Evolutionary conservation across 768 basidiomycete species (phyloP).

Genomic region (Hypholoma fasciculare): DNA sequence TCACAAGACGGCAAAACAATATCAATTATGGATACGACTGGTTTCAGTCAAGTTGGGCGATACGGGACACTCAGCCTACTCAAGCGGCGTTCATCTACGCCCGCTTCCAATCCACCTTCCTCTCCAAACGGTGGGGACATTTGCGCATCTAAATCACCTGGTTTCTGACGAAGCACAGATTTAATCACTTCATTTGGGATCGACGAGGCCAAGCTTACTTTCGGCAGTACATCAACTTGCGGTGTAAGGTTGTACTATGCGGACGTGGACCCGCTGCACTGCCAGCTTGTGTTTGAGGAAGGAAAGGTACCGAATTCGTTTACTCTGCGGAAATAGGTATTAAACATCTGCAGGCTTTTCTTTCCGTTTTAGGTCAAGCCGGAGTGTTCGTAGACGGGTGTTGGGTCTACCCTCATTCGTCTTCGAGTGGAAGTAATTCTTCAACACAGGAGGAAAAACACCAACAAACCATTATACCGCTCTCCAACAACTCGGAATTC

Average conservation of each 20-base stretch:
- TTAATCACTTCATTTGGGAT: slow-evolving; percentile 71
- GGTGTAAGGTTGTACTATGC: slow-evolving; percentile 71
- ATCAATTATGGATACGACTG: slow-evolving; percentile 37
- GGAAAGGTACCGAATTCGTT: slow-evolving; percentile 45
- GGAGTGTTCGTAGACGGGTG: slow-evolving; percentile 67
- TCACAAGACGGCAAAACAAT: background rate
- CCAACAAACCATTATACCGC: slow-evolving; percentile 55
- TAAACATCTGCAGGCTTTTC: slow-evolving; percentile 53
- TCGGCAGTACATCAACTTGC: slow-evolving; percentile 66
- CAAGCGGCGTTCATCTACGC: slow-evolving; percentile 36
- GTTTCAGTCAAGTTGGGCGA: slow-evolving; percentile 56
- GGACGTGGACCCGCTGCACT: slow-evolving; percentile 61
- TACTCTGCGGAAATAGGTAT: background rate
- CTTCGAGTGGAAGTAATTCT: background rate
- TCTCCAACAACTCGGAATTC: slow-evolving; percentile 64
- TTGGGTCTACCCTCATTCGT: slow-evolving; percentile 47
- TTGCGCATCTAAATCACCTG: slow-evolving; percentile 6
- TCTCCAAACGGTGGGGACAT: background rate
- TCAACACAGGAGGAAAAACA: slow-evolving; percentile 7
- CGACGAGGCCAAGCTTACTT: slow-evolving; percentile 64
- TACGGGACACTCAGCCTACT: slow-evolving; percentile 68
- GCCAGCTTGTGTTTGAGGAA: slow-evolving; percentile 67
- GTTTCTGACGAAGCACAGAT: slow-evolving; percentile 24
- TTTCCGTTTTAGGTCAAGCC: slow-evolving; percentile 57
- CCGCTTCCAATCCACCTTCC: background rate